Evolutionary conservation across 2,329 filamentous ascomycete genomes (phyloP).

Genomic region (Pseudocercospora pini-densiflorae): DNA sequence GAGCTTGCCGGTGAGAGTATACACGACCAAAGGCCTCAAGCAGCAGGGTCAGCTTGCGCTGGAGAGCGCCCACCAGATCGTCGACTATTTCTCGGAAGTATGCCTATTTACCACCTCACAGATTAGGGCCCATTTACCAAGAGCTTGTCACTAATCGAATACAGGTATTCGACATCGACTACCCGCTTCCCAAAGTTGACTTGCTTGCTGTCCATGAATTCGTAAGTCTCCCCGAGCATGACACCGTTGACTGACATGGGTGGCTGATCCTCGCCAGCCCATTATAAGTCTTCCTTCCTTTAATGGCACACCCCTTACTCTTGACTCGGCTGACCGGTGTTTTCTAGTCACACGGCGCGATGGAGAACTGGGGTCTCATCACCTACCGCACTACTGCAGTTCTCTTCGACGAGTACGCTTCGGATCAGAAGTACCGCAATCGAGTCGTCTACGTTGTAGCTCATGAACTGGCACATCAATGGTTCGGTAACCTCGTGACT

Average conservation of each 20-base stretch:
- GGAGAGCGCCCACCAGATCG: constrained; percentile 87
- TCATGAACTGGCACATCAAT: constrained; percentile 96
- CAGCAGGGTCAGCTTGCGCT: constrained; percentile 89
- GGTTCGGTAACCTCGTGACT: constrained; percentile 93
- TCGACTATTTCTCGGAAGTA: constrained; percentile 92
- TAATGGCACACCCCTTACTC: not conserved
- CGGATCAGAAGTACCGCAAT: constrained; percentile 89
- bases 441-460: constrained; percentile 95
- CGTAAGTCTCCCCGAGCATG: constrained; percentile 56
- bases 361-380: constrained; percentile 97
- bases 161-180: constrained; percentile 83
- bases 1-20: constrained; percentile 89
- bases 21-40: constrained; percentile 92
- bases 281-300: constrained; percentile 46
- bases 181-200: constrained; percentile 90
- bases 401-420: constrained; percentile 91
- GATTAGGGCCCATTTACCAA: not conserved
- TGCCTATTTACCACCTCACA: not conserved
- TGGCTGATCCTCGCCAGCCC: constrained; percentile 40
- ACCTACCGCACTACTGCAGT: constrained; percentile 92
- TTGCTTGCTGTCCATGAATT: constrained; percentile 93
- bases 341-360: constrained; percentile 69
- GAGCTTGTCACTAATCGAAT: constrained; percentile 14
- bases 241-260: not conserved
- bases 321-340: constrained; percentile 45